A percentile compares a stretch with the other conserved stretches of the same genome.
These are phyloP conservation scores for Phoenix dactylifera DNA, from an alignment of 176 grass and related monocot species.

Conservation along the genomic window DNA sequence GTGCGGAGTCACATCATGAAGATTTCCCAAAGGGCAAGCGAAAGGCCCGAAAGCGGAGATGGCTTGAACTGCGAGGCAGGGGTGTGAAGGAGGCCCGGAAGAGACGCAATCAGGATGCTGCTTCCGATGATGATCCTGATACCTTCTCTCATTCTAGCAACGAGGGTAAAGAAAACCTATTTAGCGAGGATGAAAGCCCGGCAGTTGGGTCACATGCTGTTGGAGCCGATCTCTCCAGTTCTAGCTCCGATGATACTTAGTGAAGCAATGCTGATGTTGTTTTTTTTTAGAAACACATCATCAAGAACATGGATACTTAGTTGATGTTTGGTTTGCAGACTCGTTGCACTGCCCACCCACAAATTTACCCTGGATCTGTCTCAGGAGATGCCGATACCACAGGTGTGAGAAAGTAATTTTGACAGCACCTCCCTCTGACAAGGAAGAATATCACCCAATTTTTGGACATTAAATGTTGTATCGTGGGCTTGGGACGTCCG, in stretches of 20 bases:
- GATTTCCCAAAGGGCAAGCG: constrained; percentile 50
- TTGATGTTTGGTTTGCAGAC: too few relatives aligned
- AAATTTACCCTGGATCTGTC: too few relatives aligned
- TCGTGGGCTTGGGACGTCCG: too few relatives aligned
- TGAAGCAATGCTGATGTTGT: constrained; percentile 1
- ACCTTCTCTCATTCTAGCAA: constrained; percentile 58
- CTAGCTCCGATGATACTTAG: constrained; percentile 27
- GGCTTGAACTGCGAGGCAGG: constrained; percentile 46
- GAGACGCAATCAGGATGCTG: constrained; percentile 30
- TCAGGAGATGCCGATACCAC: too few relatives aligned
- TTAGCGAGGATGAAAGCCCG: constrained; percentile 33
- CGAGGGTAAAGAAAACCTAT: constrained; percentile 27
- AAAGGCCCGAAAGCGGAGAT: constrained; percentile 49
- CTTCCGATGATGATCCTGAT: constrained; percentile 42
- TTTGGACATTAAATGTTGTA: too few relatives aligned
- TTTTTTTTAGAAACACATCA: too few relatives aligned
- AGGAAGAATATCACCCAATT: too few relatives aligned
- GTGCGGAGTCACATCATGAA: constrained; percentile 54
- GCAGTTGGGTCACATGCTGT: constrained; percentile 24
- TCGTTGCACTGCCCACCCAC: too few relatives aligned
- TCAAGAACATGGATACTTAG: too few relatives aligned
- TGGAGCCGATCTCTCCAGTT: constrained; percentile 38
- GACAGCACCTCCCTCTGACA: too few relatives aligned
- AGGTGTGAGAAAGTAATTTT: too few relatives aligned
- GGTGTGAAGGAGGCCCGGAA: constrained; percentile 48